Evolutionary conservation across 106 monocot genomes (phyloP), one percentile per base, ranked within the genome.

Genomic region (Allium cepa): DNA sequence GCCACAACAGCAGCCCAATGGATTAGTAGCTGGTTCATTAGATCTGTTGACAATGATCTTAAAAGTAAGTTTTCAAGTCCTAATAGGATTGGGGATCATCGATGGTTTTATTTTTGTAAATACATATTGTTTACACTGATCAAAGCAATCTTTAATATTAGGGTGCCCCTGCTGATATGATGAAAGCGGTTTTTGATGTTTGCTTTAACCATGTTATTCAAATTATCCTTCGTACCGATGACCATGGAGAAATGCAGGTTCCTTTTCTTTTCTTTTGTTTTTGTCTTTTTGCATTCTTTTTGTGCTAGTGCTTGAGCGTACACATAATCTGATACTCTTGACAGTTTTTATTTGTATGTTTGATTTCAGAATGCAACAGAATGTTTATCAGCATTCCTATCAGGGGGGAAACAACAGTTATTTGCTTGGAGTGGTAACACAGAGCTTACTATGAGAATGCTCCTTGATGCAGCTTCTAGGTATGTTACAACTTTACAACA

Each of bases 211-310:
- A 77, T 56, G 76, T 79, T 22, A 67, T 85, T 52, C 78, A 72
- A 73, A 72, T 99, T 59, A 64, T 99, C 69, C 83, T 92, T 26
- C 72, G 79, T 81, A 93, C 84, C 76, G 85, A 92, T 69, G 97
- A 99, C 78, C 86, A 99, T 79, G 79, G 84, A 71, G 92, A 87
- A 78, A 77, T 93, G 89, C 97, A 99, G 92, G 97, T 89, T 49
- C 26, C 18, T 36, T 64, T 64, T 17, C n/a, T 18, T 52, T 53
- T 8, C 17, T 47, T 57, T 66, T 28, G 27, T 13, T 53, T 71
- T 55, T 63, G 27, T 26, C 1, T 22, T 0, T 22, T 22, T 22
- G 22, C 22, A 22, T 22, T 22, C 1, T 22, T 22, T 22, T 11
- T 50, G 56, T 67, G 67, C 50, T 51, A 36, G 5, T 36, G 36